Percentiles rank a stretch among this genome's conserved stretches.
These are phyloP conservation scores for Apiospora rasikravindrae DNA, from an alignment of 2,329 filamentous ascomycete species.

Conservation along the genomic window DNA sequence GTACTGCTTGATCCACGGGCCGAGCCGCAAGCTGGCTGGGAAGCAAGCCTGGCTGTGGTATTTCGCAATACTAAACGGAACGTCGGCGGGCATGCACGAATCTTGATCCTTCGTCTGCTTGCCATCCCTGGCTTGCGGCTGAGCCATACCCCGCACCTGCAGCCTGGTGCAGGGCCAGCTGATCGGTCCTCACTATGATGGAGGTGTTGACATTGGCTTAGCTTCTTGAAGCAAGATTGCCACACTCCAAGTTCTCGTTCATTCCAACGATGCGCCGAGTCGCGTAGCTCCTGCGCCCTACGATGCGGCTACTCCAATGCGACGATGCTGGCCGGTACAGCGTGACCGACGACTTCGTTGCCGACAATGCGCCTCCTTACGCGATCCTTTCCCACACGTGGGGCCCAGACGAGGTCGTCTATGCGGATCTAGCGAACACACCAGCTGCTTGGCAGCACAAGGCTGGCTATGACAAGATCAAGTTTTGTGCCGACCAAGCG, in stretches of 20 bases:
- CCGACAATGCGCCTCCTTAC: conserved; percentile 1
- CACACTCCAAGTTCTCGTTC: background rate
- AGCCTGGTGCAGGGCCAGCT: background rate
- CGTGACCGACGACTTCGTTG: background rate
- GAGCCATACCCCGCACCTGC: background rate
- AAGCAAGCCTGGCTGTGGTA: background rate
- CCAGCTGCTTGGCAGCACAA: background rate
- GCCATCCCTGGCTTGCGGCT: background rate
- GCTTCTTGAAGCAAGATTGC: background rate
- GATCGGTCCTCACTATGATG: background rate
- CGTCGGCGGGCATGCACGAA: background rate
- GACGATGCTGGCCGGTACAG: background rate
- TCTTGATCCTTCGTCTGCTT: background rate
- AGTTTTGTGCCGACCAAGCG: background rate
- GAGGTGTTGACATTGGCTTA: background rate
- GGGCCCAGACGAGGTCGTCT: background rate
- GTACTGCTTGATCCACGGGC: background rate
- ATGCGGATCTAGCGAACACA: background rate
- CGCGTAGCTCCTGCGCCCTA: background rate
- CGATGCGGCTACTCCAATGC: background rate
- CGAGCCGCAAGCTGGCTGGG: background rate
- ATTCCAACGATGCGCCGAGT: background rate
- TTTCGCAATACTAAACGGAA: background rate
- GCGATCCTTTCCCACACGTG: conserved; percentile 18
- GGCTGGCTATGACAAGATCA: conserved; percentile 8